These are phyloP conservation scores for Zygosaccharomyces pseudorouxii DNA, from an alignment of 805 yeast species.

Conservation along the genomic window DNA sequence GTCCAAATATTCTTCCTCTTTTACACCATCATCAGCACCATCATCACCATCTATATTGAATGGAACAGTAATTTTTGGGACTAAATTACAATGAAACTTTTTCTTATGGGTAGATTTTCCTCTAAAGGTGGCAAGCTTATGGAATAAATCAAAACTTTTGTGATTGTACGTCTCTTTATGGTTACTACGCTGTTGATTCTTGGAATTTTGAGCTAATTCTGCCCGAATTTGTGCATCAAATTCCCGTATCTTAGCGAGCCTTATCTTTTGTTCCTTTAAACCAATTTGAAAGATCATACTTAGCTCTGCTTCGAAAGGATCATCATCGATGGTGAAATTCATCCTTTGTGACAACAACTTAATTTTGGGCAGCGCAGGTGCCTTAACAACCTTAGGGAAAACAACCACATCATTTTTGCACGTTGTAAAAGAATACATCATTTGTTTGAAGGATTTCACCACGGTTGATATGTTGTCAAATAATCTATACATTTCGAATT, in stretches of 20 bases:
- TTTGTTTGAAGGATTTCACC: slow-evolving; percentile 61
- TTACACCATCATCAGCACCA: not conserved
- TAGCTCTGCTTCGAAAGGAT: slow-evolving; percentile 79
- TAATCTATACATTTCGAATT: slow-evolving; percentile 69
- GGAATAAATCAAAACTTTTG: slow-evolving; percentile 9
- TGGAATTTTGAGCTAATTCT: slow-evolving; percentile 8
- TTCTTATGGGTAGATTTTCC: slow-evolving; percentile 3
- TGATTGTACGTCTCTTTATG: not conserved
- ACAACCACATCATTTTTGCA: slow-evolving; percentile 38
- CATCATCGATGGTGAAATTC: slow-evolving; percentile 72
- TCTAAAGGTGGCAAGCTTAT: slow-evolving; percentile 5
- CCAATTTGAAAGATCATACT: slow-evolving; percentile 64
- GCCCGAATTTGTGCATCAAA: slow-evolving; percentile 35
- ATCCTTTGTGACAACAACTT: slow-evolving; percentile 52
- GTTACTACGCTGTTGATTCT: slow-evolving; percentile 4
- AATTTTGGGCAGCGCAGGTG: slow-evolving; percentile 53
- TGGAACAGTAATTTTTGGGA: not conserved
- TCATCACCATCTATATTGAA: not conserved
- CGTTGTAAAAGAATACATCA: slow-evolving; percentile 45
- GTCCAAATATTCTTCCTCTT: not conserved
- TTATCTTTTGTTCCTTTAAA: slow-evolving; percentile 53
- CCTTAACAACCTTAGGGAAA: slow-evolving; percentile 36
- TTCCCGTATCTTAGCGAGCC: slow-evolving; percentile 47
- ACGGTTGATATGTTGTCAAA: slow-evolving; percentile 72
- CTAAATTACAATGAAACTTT: not conserved